Conservation (phyloP, 2,329 filamentous ascomycete genomes). For the Dendrostoma leiphaemia region DNA sequence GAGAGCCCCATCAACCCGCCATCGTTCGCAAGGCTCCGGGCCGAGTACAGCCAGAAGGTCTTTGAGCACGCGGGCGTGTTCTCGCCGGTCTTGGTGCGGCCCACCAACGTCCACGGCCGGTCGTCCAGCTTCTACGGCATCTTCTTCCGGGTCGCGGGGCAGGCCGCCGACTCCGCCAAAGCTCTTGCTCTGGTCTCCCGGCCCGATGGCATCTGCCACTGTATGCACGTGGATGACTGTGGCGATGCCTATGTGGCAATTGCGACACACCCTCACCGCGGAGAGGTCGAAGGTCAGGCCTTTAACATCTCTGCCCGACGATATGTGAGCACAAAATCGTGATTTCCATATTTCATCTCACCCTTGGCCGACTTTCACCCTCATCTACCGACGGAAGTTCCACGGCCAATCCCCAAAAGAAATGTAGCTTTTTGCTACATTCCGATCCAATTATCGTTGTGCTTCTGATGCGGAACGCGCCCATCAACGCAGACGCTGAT, state of each 20-base stretch:
- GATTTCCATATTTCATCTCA: too few relatives aligned
- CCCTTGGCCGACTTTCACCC: too few relatives aligned
- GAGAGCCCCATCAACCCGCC: conserved; percentile 34
- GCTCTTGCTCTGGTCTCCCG: conserved; percentile 32
- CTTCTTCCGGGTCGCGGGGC: conserved; percentile 33
- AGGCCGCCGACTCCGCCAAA: conserved; percentile 15
- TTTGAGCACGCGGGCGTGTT: conserved; percentile 38
- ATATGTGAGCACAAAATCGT: too few relatives aligned
- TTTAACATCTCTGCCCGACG: conserved; percentile 44
- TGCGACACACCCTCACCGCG: conserved; percentile 33
- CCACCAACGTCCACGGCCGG: conserved; percentile 46
- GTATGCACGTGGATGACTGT: conserved; percentile 48
- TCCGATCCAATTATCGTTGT: too few relatives aligned
- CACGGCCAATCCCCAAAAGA: too few relatives aligned
- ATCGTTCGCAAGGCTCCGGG: conserved; percentile 28
- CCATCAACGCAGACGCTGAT: too few relatives aligned
- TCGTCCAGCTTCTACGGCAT: conserved; percentile 42
- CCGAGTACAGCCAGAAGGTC: conserved; percentile 30
- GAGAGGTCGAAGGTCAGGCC: conserved; percentile 33
- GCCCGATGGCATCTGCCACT: conserved; percentile 41
- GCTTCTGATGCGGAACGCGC: too few relatives aligned
- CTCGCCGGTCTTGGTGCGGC: conserved; percentile 41
- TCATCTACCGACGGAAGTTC: too few relatives aligned
- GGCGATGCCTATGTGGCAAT: conserved; percentile 46
- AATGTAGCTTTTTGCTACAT: too few relatives aligned